Conservation (phyloP, 768 basidiomycete species). For the Porphyrellus cyaneotinctus region DNA sequence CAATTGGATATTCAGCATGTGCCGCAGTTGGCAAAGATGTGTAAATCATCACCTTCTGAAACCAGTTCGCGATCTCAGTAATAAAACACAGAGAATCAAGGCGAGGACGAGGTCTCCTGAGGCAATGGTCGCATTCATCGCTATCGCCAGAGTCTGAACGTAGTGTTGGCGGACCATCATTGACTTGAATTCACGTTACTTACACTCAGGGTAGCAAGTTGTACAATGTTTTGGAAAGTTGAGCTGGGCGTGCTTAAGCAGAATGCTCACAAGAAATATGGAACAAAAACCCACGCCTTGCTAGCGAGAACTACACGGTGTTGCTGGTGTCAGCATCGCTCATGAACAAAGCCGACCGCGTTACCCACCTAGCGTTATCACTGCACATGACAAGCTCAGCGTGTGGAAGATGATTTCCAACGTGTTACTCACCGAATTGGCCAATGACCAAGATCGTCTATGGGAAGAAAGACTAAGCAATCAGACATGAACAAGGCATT, state of each 20-base stretch:
- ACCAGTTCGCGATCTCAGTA: constrained; percentile 48
- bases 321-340: constrained; percentile 2
- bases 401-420: not conserved
- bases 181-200: not conserved
- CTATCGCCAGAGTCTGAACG: constrained; percentile 37
- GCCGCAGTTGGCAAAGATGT: not conserved
- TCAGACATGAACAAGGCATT: not conserved
- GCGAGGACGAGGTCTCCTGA: constrained; percentile 50
- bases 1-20: not conserved
- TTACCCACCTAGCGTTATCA: constrained; percentile 31
- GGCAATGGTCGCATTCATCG: constrained; percentile 49
- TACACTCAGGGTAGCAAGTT: constrained; percentile 40
- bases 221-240: constrained; percentile 35
- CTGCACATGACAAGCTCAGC: constrained; percentile 16
- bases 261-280: not conserved
- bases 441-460: constrained; percentile 31
- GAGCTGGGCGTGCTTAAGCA: constrained; percentile 22
- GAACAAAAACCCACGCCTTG: constrained; percentile 31
- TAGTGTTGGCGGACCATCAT: not conserved
- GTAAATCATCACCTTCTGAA: constrained; percentile 37
- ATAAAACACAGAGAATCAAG: constrained; percentile 39
- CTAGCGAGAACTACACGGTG: constrained; percentile 30
- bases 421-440: constrained; percentile 34
- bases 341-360: not conserved
- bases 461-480: not conserved